phyloP scores from a whole-genome alignment of 2,329 filamentous ascomycete genomes.

The Fusarium paranaense region DNA sequence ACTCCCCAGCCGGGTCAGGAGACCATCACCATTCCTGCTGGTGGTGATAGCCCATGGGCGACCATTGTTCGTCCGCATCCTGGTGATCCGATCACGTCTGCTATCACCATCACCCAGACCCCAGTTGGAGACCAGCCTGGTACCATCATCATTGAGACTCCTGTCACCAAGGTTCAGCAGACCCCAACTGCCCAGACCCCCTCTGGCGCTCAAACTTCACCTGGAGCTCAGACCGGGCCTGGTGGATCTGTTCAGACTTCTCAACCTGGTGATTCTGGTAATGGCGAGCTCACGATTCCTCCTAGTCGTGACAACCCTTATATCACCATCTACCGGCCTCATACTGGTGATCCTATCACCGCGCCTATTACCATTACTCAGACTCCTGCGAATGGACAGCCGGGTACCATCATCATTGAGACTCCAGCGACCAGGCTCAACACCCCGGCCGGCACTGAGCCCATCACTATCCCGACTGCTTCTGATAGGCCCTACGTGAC shows the following conservation, averaged over 20 bases:
- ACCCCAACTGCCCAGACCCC: slow-evolving; percentile 4
- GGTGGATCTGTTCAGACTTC: slow-evolving; percentile 5
- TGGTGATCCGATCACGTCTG: slow-evolving; percentile 26
- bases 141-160: slow-evolving; percentile 31
- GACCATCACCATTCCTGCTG: slow-evolving; percentile 27
- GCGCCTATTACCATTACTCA: slow-evolving; percentile 31
- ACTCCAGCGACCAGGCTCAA: slow-evolving; percentile 15
- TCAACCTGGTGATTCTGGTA: not conserved
- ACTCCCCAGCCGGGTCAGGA: slow-evolving; percentile 3
- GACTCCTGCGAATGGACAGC: slow-evolving; percentile 24
- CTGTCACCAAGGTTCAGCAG: slow-evolving; percentile 6
- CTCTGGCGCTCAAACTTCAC: not conserved
- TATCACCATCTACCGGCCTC: not conserved
- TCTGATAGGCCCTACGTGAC: not conserved
- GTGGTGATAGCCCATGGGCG: slow-evolving; percentile 7
- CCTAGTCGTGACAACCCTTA: slow-evolving; percentile 27
- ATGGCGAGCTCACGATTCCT: slow-evolving; percentile 24
- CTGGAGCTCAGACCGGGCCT: not conserved
- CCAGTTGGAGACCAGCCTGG: slow-evolving; percentile 23
- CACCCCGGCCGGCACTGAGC: not conserved
- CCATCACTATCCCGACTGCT: not conserved
- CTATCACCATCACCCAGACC: slow-evolving; percentile 30
- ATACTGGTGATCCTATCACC: slow-evolving; percentile 30
- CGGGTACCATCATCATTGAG: slow-evolving; percentile 32
- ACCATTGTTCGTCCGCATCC: slow-evolving; percentile 32